Conservation (phyloP, 805 yeast species). For the Spathaspora arborariae region DNA sequence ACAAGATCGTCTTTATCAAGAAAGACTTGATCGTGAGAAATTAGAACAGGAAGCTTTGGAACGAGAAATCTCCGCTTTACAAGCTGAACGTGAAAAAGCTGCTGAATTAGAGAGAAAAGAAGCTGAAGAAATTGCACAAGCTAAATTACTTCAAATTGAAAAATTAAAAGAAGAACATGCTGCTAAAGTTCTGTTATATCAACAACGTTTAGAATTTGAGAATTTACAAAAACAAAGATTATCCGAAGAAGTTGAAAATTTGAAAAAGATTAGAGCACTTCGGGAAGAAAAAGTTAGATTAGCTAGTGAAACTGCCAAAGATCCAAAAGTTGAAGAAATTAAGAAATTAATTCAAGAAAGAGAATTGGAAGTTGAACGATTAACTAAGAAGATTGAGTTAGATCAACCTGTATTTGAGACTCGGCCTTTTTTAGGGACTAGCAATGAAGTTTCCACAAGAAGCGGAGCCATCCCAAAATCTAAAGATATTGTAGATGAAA, state of each 20-base stretch:
- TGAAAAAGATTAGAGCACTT: slow-evolving; percentile 36
- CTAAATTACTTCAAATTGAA: slow-evolving; percentile 29
- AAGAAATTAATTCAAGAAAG: slow-evolving; percentile 29
- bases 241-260: slow-evolving; percentile 36
- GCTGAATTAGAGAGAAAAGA: slow-evolving; percentile 23
- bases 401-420: slow-evolving; percentile 24
- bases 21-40: slow-evolving; percentile 22
- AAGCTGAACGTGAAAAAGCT: slow-evolving; percentile 16
- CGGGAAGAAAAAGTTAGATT: slow-evolving; percentile 35
- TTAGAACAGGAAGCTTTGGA: slow-evolving; percentile 26
- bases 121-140: slow-evolving; percentile 28
- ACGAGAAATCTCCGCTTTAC: slow-evolving; percentile 29
- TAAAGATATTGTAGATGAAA: not conserved
- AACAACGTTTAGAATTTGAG: slow-evolving; percentile 29
- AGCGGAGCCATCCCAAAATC: slow-evolving; percentile 16
- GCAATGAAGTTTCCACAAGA: slow-evolving; percentile 28
- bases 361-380: slow-evolving; percentile 28
- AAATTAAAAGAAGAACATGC: slow-evolving; percentile 32
- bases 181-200: slow-evolving; percentile 26
- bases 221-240: slow-evolving; percentile 36
- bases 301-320: slow-evolving; percentile 18
- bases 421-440: slow-evolving; percentile 23
- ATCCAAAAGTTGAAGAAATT: slow-evolving; percentile 20
- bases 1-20: slow-evolving; percentile 20
- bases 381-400: slow-evolving; percentile 29